Conservation (phyloP, 1,284 basidiomycete species). For the Sanghuangporus baumii region DNA sequence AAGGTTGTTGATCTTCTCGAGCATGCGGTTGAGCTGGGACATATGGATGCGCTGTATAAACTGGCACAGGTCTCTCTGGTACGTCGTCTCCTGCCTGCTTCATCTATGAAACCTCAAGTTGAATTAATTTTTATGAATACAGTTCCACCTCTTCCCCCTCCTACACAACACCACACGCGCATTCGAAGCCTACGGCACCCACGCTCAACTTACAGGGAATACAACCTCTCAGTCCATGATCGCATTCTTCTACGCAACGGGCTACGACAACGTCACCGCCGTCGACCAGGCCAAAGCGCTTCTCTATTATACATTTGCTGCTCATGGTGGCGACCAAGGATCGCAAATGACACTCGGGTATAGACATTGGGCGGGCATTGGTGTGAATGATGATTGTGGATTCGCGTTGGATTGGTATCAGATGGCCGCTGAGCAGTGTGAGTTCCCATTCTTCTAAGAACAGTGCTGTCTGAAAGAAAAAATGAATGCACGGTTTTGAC, state of each 20-base stretch:
- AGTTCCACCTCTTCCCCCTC: constrained; percentile 69
- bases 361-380: constrained; percentile 94
- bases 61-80: constrained; percentile 72
- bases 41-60: constrained; percentile 68
- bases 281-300: constrained; percentile 74
- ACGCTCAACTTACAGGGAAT: constrained; percentile 67
- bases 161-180: constrained; percentile 59
- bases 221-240: constrained; percentile 80
- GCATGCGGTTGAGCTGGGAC: constrained; percentile 75
- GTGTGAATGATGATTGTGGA: constrained; percentile 81
- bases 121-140: background rate
- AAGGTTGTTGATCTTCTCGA: constrained; percentile 73
- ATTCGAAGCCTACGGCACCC: constrained; percentile 51
- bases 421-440: constrained; percentile 77
- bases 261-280: constrained; percentile 68
- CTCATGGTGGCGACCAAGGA: constrained; percentile 78
- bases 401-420: constrained; percentile 85
- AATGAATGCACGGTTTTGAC: background rate
- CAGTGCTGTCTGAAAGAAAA: too few relatives aligned
- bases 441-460: constrained; percentile 18
- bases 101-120: background rate
- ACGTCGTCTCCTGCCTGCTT: constrained; percentile 26
- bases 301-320: constrained; percentile 91
- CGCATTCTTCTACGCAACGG: constrained; percentile 85
- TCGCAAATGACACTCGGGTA: constrained; percentile 94